Base-by-base conservation (phyloP, 2,329 filamentous ascomycete genomes). In the Epichloe aotearoae region DNA sequence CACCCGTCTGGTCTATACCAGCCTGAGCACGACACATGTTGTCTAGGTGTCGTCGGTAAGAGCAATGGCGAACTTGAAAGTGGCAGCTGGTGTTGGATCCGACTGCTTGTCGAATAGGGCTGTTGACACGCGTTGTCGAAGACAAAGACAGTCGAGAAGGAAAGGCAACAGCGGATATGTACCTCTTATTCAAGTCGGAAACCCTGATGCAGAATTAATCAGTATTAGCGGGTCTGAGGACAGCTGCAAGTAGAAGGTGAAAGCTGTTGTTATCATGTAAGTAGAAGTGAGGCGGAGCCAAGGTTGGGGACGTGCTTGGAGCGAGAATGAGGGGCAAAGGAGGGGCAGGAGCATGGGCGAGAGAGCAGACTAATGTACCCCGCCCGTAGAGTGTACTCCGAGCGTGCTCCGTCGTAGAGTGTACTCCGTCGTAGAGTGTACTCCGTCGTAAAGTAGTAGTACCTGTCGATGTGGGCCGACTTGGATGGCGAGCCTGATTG, bases 11-110 rank as follows among this genome's bases (percentile, higher is more conserved):
- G 39, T 66, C 67, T 58, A 61, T 57, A 41, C 57, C 59, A 39
- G 64, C 62, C 40, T 66, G 66, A 46, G 62, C 60, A 57, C 77
- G 79, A 69, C 84, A 87, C 82, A 90, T 91, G 60, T 73, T 74
- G 38, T 53, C 50, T 4, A 47, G 33, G 64, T 74, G 67, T 71
- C 84, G 77, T 70, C 83, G 79, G 68, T 84, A 85, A 50, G 87
- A 91, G 69, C 87, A 93, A 66, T 83, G 69, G 64, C 84, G 74
- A 47, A 59, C 53, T 34, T 59, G 57, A 19, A 51, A 38, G 52
- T 50, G 57, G 48, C 23, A n/a, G 23, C 39, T 23, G 39, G 38
- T 40, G 41, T 30, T 50, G 45, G 23, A 26, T 39, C 37, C 46
- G 33, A 44, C 10, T 23, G 26, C 12, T 26, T 26, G 30, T 41